Base-by-base conservation (phyloP, 2,329 filamentous ascomycete genomes). In the Claviceps monticola region DNA sequence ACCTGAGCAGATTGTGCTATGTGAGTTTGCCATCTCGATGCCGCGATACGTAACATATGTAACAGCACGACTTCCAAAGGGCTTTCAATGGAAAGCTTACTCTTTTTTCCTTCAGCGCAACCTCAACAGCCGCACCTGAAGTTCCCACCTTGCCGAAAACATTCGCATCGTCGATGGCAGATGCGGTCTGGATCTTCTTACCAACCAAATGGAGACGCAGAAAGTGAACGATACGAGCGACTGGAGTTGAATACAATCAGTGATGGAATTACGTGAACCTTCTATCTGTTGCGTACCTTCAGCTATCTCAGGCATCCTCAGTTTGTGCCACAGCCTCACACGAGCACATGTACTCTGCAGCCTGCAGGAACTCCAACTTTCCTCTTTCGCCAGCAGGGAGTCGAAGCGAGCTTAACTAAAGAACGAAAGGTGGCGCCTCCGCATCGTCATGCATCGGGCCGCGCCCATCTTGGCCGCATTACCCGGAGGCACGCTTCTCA, bases 131-230 rank as follows among this genome's bases (percentile, higher is more conserved):
- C 0, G 78, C 67, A 0, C 84, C 87, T 17, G 78, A 87, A 0
- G 86, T 94, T 34, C 90, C 89, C 19, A 82, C 89, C 68, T 97
- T 96, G 59, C 90, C 89, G 67, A 90, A 98, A 5, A 98, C 78
- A 62, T 86, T 91, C 59, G 74, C 72, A 69, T 98, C 91, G 60
- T 95, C 83, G 56, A 83, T 76, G 13, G 87, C 84, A 23, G 77
- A 72, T 51, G 87, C 84, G 42, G 76, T 78, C 46, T 75, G 71
- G 55, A 98, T 83, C 9, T 76, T 86, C 70, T 88, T 93, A 52
- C 88, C 88, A 29, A 94, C 84, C n/a, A 95, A 76, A 66, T 88
- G 80, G 57, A 85, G 83, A 54, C 81, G 83, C 41, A 98, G 79
- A 64, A 84, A 94, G 65, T 95, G 86, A 48, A 94, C 88, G 57